A percentile compares a stretch with the other conserved stretches of the same genome.
Conservation (phyloP, 495 filamentous ascomycete genomes). For the Podospora anserina region DNA sequence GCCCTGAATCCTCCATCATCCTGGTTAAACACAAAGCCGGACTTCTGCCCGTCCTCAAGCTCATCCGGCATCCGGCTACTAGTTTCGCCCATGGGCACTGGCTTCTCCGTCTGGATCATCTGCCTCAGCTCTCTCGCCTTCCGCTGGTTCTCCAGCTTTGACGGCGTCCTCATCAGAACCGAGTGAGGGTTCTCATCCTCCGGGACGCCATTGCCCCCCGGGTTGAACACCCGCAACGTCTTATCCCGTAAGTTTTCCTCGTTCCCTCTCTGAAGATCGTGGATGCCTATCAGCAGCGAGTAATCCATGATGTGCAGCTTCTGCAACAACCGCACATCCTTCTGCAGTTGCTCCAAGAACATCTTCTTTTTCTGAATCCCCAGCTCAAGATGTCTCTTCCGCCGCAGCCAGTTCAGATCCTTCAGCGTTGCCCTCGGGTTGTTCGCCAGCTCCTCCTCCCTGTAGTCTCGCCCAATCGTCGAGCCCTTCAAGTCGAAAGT, state of each 20-base stretch:
- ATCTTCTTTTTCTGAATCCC: constrained; percentile 79
- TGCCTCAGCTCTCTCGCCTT: constrained; percentile 90
- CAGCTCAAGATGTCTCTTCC: constrained; percentile 79
- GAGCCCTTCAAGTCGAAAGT: constrained; percentile 99
- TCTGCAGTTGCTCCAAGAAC: constrained; percentile 84
- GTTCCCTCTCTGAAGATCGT: constrained; percentile 84
- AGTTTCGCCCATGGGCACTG: constrained; percentile 82
- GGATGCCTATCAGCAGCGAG: constrained; percentile 89
- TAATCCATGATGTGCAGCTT: constrained; percentile 97
- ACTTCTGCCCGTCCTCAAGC: constrained; percentile 57
- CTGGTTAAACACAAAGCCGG: constrained; percentile 72
- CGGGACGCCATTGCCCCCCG: constrained; percentile 64
- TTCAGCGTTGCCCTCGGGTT: constrained; percentile 94
- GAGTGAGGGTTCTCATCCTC: constrained; percentile 51
- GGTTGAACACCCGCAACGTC: constrained; percentile 92
- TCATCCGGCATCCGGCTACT: constrained; percentile 86
- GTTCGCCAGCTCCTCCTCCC: constrained; percentile 78
- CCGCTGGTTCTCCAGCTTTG: constrained; percentile 85
- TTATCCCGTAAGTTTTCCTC: constrained; percentile 94
- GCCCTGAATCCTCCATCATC: constrained; percentile 93
- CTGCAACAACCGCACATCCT: constrained; percentile 82
- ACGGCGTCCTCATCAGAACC: constrained; percentile 83
- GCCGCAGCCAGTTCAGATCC: constrained; percentile 92
- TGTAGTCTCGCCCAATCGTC: constrained; percentile 86
- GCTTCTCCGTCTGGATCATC: constrained; percentile 87